A percentile compares a stretch with the other conserved stretches of the same genome.
These are phyloP conservation scores for Microsporum canis DNA, from an alignment of 2,329 filamentous ascomycete species.

Conservation along the genomic window DNA sequence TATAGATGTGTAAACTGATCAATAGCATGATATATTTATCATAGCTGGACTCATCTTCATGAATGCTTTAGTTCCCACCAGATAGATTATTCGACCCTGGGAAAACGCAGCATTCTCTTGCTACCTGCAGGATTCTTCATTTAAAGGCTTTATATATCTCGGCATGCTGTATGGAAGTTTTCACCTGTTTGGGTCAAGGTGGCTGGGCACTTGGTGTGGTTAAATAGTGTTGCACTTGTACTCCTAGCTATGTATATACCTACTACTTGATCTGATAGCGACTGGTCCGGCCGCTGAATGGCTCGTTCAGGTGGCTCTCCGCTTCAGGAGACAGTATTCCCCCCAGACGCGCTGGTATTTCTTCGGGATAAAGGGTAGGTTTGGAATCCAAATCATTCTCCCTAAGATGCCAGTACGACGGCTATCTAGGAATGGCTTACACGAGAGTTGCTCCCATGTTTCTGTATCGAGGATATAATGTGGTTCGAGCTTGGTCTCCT, in stretches of 20 bases:
- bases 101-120: no score
- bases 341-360: constrained; percentile 69
- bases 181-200: not conserved
- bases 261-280: not conserved
- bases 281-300: not conserved
- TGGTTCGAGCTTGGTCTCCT: constrained; percentile 59
- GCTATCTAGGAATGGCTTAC: constrained; percentile 70
- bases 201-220: not conserved
- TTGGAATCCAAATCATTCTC: constrained; percentile 71
- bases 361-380: constrained; percentile 56
- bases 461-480: constrained; percentile 62
- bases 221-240: not conserved
- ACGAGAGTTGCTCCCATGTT: constrained; percentile 69
- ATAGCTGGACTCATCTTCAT: no score
- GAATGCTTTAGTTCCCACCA: no score
- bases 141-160: not conserved
- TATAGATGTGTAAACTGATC: not conserved
- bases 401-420: constrained; percentile 61
- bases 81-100: no score
- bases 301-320: constrained; percentile 25
- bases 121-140: no score
- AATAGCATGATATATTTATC: no score
- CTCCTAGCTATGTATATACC: not conserved
- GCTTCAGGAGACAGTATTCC: constrained; percentile 69
- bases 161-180: not conserved